Evolutionary conservation across 2,329 filamentous ascomycete genomes (phyloP).

Genomic region (Venturia pyrina): DNA sequence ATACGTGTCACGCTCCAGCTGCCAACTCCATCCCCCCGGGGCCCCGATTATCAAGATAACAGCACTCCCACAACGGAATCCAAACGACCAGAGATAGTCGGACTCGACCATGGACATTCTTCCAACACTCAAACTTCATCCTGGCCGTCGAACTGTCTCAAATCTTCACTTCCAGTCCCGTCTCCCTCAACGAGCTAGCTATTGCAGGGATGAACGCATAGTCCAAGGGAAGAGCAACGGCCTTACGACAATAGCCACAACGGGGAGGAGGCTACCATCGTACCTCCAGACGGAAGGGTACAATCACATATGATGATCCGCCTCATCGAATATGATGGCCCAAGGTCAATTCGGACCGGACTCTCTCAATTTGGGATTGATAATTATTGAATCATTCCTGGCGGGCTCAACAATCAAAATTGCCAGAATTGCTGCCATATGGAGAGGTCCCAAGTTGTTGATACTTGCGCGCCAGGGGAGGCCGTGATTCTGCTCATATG

Average conservation of each 20-base stretch:
- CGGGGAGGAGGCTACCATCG: neutral
- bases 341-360: too few species aligned
- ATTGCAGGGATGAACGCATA: neutral
- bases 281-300: too few species aligned
- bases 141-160: neutral
- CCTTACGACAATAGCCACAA: neutral
- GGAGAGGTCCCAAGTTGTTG: too few species aligned
- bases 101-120: too few species aligned
- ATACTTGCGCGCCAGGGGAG: too few species aligned
- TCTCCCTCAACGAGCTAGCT: too few species aligned
- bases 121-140: too few species aligned
- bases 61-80: neutral
- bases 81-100: neutral
- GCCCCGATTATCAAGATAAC: neutral
- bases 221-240: neutral
- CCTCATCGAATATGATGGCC: neutral
- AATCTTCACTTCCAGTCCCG: neutral
- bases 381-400: too few species aligned
- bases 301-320: neutral
- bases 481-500: too few species aligned
- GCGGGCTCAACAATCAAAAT: too few species aligned
- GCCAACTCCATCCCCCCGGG: neutral
- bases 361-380: too few species aligned
- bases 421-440: too few species aligned
- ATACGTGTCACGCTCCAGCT: neutral